Evolutionary conservation across 2,329 filamentous ascomycete species (phyloP).

Genomic region (Hypoxylon sp.): DNA sequence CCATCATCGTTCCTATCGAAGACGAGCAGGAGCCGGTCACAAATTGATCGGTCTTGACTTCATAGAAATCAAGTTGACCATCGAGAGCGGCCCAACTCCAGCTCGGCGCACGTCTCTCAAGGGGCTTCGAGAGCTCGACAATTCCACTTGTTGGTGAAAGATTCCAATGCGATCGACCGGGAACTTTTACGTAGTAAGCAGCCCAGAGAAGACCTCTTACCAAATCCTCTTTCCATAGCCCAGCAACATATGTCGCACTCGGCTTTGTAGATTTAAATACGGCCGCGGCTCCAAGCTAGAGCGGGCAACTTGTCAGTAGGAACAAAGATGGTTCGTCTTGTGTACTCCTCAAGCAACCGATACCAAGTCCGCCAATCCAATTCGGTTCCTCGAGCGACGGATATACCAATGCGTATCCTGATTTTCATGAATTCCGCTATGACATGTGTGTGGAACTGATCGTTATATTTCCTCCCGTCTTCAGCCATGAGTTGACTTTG

Average conservation of each 20-base stretch:
- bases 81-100: conserved; percentile 47
- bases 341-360: conserved; percentile 41
- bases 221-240: conserved; percentile 45
- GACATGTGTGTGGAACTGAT: conserved; percentile 27
- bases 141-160: conserved; percentile 25
- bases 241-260: conserved; percentile 40
- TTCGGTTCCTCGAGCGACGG: conserved; percentile 14
- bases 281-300: conserved; percentile 37
- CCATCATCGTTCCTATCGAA: conserved; percentile 24
- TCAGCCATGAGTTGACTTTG: conserved; percentile 31
- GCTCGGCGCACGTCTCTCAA: conserved; percentile 38
- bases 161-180: conserved; percentile 38
- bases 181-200: conserved; percentile 37
- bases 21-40: conserved; percentile 27
- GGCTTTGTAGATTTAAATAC: conserved; percentile 32
- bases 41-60: conserved; percentile 28
- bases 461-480: conserved; percentile 23
- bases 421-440: conserved; percentile 35
- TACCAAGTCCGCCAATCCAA: conserved; percentile 38
- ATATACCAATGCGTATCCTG: conserved; percentile 30
- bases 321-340: conserved; percentile 35
- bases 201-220: conserved; percentile 40
- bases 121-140: conserved; percentile 23
- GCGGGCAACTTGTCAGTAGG: conserved; percentile 43
- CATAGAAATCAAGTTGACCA: conserved; percentile 42